Evolutionary conservation across 2,329 filamentous ascomycete species (phyloP).

Genomic region (Corniculantispora saksenae): DNA sequence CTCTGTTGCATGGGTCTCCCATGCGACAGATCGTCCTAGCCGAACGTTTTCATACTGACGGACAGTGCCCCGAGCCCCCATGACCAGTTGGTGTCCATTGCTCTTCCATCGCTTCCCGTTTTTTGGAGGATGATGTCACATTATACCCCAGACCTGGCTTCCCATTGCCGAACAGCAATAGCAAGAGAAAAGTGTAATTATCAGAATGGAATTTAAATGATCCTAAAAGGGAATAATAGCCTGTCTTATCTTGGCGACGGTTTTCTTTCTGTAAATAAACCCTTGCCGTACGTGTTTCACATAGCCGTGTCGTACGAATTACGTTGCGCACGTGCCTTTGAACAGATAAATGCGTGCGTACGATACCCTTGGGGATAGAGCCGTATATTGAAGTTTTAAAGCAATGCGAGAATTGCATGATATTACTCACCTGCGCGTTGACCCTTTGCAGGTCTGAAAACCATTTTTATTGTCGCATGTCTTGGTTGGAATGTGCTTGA

Average conservation of each 20-base stretch:
- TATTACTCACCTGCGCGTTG: not conserved
- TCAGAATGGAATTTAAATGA: not conserved
- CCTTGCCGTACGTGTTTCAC: constrained; percentile 6
- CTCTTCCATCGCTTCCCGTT: not conserved
- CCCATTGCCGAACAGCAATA: not conserved
- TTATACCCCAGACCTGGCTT: not conserved
- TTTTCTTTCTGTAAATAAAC: not conserved
- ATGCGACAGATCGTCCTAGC: not conserved
- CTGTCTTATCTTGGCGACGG: not conserved
- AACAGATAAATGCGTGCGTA: not conserved
- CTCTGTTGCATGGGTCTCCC: not conserved
- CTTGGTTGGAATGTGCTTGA: not conserved
- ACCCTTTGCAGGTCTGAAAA: not conserved
- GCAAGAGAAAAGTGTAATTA: not conserved
- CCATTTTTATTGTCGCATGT: not conserved
- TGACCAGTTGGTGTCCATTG: not conserved
- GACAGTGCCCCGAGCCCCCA: not conserved
- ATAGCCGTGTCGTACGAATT: not conserved
- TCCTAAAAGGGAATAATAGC: not conserved
- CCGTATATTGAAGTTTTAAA: not conserved
- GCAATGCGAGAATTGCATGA: not conserved
- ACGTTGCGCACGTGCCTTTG: not conserved
- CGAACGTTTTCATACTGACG: not conserved
- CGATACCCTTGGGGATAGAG: not conserved
- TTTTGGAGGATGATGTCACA: not conserved